phyloP scores from a whole-genome alignment of 1,284 basidiomycete genomes.

The Puccinia coronata region DNA sequence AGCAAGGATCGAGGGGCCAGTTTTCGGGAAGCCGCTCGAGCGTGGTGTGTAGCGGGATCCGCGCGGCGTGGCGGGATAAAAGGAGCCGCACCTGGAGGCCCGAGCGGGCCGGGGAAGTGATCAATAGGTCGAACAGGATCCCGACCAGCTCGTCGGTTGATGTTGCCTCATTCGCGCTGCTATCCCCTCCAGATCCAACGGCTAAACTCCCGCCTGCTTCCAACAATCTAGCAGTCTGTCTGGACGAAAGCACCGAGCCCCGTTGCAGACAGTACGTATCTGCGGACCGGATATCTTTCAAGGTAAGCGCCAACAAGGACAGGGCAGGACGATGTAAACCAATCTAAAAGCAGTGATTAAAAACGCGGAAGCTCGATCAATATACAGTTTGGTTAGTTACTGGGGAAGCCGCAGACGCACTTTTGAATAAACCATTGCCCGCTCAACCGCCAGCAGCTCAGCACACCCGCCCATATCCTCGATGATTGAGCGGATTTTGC shows the following conservation, averaged over 20 bases:
- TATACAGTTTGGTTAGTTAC: not conserved
- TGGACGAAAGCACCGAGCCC: conserved; percentile 58
- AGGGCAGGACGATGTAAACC: conserved; percentile 70
- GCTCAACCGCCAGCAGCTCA: conserved; percentile 68
- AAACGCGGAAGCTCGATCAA: not conserved
- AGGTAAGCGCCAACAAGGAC: conserved; percentile 68
- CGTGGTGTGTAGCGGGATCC: conserved; percentile 55
- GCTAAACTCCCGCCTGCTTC: not conserved
- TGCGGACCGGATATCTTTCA: conserved; percentile 73
- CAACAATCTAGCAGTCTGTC: not conserved
- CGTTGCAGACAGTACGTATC: conserved; percentile 77
- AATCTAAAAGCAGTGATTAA: conserved; percentile 59
- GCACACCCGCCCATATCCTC: conserved; percentile 61
- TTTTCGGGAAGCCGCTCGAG: conserved; percentile 70
- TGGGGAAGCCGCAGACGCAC: conserved; percentile 60
- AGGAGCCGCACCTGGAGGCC: not conserved
- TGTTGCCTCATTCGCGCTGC: not conserved
- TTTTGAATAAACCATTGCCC: conserved; percentile 78
- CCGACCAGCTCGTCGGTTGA: conserved; percentile 13
- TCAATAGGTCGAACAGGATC: conserved; percentile 32
- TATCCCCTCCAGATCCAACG: not conserved
- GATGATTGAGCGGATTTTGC: conserved; percentile 63
- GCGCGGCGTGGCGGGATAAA: conserved; percentile 5
- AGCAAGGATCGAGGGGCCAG: conserved; percentile 68
- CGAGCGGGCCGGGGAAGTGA: not conserved